phyloP scores from a whole-genome alignment of 257 asterid genomes.

The Voacanga thouarsii region DNA sequence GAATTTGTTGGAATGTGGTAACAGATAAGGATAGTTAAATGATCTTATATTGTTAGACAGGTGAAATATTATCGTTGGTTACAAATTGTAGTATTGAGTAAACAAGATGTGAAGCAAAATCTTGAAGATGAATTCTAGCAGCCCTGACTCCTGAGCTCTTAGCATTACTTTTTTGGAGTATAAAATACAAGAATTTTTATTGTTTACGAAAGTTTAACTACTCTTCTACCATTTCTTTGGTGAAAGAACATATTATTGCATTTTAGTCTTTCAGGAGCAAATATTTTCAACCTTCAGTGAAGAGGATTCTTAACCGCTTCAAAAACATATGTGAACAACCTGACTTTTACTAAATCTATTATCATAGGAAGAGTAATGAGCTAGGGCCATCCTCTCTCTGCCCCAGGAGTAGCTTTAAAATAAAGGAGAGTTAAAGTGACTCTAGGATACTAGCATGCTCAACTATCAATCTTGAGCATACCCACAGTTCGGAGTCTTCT shows the following conservation, averaged over 20 bases:
- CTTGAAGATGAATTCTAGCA: not conserved
- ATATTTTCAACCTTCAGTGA: too few relatives aligned
- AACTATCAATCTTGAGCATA: not conserved
- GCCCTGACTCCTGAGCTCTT: not conserved
- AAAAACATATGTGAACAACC: not conserved
- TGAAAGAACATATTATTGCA: not conserved
- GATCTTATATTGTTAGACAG: not conserved
- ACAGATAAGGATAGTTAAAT: not conserved
- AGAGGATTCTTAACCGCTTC: too few relatives aligned
- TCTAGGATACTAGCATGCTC: too few relatives aligned
- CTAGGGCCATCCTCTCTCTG: not conserved
- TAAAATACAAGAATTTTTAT: too few relatives aligned
- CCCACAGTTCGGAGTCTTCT: not conserved
- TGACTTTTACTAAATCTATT: not conserved
- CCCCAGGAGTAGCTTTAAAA: not conserved
- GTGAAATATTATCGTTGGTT: not conserved
- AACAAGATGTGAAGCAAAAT: not conserved
- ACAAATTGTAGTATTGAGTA: not conserved
- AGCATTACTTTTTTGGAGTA: not conserved
- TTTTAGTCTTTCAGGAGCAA: not conserved
- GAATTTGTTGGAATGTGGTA: not conserved
- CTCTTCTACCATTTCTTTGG: not conserved
- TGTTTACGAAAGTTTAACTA: not conserved
- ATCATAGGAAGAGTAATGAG: not conserved
- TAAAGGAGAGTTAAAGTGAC: too few relatives aligned